phyloP scores from a whole-genome alignment of 306 rosid species.

The Vicia sativa region DNA sequence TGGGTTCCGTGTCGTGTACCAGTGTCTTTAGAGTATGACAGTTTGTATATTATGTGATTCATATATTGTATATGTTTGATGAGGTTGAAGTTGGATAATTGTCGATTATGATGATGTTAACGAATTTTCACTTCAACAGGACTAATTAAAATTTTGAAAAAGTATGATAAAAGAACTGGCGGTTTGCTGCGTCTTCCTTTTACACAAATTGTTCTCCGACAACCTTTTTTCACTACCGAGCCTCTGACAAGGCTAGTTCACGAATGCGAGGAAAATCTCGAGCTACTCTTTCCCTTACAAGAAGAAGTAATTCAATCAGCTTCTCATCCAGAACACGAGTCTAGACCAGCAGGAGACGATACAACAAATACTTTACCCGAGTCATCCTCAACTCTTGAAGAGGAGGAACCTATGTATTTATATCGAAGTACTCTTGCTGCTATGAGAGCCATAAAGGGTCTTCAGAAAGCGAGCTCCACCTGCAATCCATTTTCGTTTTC shows the following conservation, averaged over 20 bases:
- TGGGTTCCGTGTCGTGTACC: background rate
- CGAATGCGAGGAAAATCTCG: conserved; percentile 89
- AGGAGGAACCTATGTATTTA: conserved; percentile 65
- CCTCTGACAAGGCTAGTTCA: conserved; percentile 78
- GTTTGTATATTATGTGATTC: conserved; percentile 28
- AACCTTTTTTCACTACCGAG: conserved; percentile 86
- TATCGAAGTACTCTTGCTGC: conserved; percentile 91
- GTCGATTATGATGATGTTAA: conserved; percentile 31
- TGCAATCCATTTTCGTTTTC: conserved; percentile 82
- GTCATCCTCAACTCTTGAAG: conserved; percentile 62
- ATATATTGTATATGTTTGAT: background rate
- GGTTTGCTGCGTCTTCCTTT: conserved; percentile 75
- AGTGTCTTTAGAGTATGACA: background rate
- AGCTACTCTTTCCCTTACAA: conserved; percentile 87
- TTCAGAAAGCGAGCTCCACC: conserved; percentile 88
- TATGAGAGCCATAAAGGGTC: conserved; percentile 77
- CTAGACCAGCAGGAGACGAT: conserved; percentile 37
- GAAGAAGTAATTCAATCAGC: conserved; percentile 80
- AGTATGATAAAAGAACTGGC: conserved; percentile 94
- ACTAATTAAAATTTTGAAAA: conserved; percentile 83
- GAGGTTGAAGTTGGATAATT: conserved; percentile 16
- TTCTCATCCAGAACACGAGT: conserved; percentile 38
- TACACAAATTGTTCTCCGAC: conserved; percentile 76
- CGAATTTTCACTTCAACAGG: conserved; percentile 59
- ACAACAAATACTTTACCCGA: conserved; percentile 34